Percentiles rank a stretch among this genome's conserved stretches.
Conservation (phyloP, 2,329 filamentous ascomycete species). For the Diaporthe citri region DNA sequence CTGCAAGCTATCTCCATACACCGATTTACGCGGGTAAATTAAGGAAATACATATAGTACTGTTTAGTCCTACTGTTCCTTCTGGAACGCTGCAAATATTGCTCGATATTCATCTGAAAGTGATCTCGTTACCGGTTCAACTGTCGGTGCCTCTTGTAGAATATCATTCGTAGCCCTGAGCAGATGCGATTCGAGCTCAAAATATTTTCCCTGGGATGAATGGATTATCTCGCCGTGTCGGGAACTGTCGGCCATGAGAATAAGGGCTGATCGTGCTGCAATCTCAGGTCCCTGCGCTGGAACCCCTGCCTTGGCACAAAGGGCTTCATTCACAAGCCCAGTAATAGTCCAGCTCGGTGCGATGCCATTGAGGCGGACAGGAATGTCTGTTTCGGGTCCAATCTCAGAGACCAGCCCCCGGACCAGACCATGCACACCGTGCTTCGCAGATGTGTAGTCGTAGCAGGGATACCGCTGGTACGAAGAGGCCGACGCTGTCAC, state of each 20-base stretch:
- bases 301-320: conserved; percentile 9
- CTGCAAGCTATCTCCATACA: background rate
- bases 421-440: conserved; percentile 15
- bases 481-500: conserved; percentile 10
- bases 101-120: conserved; percentile 3
- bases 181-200: conserved; percentile 16
- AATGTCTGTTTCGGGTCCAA: conserved; percentile 7
- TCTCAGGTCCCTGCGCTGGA: conserved; percentile 6
- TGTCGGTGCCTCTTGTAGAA: background rate
- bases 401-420: background rate
- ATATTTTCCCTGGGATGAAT: conserved; percentile 6
- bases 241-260: conserved; percentile 1
- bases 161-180: background rate
- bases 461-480: conserved; percentile 5
- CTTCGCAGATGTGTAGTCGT: background rate
- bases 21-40: background rate
- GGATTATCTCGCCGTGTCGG: conserved; percentile 2
- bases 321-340: background rate
- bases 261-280: conserved; percentile 9
- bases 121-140: background rate
- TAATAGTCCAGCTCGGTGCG: conserved; percentile 5
- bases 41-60: background rate
- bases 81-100: background rate
- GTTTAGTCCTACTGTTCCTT: background rate
- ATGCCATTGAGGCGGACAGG: background rate